Evolutionary conservation across 352 stramenopile species (phyloP).

Genomic region (Phytophthora pisi): DNA sequence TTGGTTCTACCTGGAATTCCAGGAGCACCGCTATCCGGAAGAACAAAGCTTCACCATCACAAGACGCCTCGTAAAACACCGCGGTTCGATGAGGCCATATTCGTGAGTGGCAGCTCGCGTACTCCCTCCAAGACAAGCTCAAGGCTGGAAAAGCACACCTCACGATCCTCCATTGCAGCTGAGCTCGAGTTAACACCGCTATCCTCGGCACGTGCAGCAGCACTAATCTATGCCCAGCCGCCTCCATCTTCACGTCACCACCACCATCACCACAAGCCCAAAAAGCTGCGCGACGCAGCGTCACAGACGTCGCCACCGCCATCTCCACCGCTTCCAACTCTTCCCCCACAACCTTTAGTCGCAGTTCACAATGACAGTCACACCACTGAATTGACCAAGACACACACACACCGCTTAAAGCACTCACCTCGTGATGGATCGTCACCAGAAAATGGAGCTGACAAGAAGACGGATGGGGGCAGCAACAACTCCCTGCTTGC

Average conservation of each 20-base stretch:
- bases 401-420: slow-evolving; percentile 7
- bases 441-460: slow-evolving; percentile 3
- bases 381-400: slow-evolving; percentile 9
- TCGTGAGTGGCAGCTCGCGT: slow-evolving; percentile 13
- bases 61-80: slow-evolving; percentile 21
- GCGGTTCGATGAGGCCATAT: slow-evolving; percentile 3
- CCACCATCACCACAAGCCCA: slow-evolving; percentile 27
- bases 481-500: slow-evolving; percentile 19
- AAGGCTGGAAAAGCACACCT: slow-evolving; percentile 11
- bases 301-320: slow-evolving; percentile 26
- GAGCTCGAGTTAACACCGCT: slow-evolving; percentile 27
- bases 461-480: slow-evolving; percentile 5
- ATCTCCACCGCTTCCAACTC: slow-evolving; percentile 15
- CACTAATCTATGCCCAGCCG: slow-evolving; percentile 35
- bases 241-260: slow-evolving; percentile 14
- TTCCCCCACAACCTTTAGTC: background rate
- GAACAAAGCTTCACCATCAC: slow-evolving; percentile 15
- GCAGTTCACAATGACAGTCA: slow-evolving; percentile 7
- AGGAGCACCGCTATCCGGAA: slow-evolving; percentile 2
- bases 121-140: slow-evolving; percentile 4
- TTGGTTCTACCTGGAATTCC: slow-evolving; percentile 22
- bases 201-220: slow-evolving; percentile 39
- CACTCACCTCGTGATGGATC: slow-evolving; percentile 14
- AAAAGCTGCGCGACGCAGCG: slow-evolving; percentile 21
- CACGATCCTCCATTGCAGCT: background rate